Evolutionary conservation across 306 rosid genomes (phyloP).

Genomic region (Benincasa hispida): DNA sequence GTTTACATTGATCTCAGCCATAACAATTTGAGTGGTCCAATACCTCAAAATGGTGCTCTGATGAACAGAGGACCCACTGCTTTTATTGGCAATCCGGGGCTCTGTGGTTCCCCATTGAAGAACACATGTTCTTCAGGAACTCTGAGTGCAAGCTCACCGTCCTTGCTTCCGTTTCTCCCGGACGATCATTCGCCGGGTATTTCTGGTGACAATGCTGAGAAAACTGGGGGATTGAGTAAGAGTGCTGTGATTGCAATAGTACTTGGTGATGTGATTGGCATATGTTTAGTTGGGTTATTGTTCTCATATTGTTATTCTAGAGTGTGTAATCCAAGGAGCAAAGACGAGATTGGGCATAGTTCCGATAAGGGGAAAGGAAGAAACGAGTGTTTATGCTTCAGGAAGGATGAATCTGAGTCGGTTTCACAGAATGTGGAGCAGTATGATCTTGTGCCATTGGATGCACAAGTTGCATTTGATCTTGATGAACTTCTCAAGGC

Average conservation of each 20-base stretch:
- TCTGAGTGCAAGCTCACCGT: constrained; percentile 39
- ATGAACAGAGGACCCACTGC: constrained; percentile 99
- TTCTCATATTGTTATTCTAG: constrained; percentile 76
- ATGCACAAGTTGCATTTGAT: constrained; percentile 73
- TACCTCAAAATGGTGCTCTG: constrained; percentile 94
- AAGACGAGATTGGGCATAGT: constrained; percentile 25
- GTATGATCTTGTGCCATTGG: constrained; percentile 80
- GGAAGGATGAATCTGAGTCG: constrained; percentile 64
- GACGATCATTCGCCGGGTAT: constrained; percentile 28
- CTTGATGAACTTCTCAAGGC: constrained; percentile 98
- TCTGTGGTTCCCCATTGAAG: constrained; percentile 99
- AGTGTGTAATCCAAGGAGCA: constrained; percentile 33
- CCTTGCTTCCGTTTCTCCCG: constrained; percentile 64
- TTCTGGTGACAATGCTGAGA: constrained; percentile 23
- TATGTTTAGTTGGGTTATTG: constrained; percentile 71
- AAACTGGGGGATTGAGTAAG: constrained; percentile 54
- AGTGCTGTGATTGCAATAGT: constrained; percentile 62
- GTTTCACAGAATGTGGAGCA: constrained; percentile 76
- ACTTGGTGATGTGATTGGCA: constrained; percentile 73
- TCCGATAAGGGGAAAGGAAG: constrained; percentile 47
- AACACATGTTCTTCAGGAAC: constrained; percentile 54
- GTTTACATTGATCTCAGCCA: constrained; percentile 90
- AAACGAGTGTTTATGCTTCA: constrained; percentile 63
- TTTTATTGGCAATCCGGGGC: constrained; percentile 78
- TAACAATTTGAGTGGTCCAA: constrained; percentile 74